Base-by-base conservation (phyloP, 108 stramenopile species). In the Skeletonema potamos region DNA sequence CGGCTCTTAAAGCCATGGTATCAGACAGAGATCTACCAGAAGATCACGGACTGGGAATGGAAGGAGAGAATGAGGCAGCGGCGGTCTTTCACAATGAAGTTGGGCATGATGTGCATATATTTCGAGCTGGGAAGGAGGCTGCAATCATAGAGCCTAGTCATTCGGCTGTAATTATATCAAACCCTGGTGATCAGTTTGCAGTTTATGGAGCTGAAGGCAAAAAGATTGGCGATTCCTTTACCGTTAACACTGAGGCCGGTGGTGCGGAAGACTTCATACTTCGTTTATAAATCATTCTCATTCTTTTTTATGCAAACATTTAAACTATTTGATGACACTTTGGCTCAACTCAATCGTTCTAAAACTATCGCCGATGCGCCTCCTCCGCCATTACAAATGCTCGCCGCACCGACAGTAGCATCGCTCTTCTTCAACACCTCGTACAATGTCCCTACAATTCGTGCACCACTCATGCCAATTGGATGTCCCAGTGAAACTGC, bases 351-450 rank as follows among this genome's bases (percentile, higher is more conserved):
- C 46, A 99, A 62, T 59, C 97, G 91, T 84, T 99, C 98, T 58
- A 99, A 77, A 33, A 98, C 84, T 54, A 98, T 87, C 0, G 98
- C 98, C 11, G 92, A 94, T 27, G 98, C 98, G 1, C 98, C 98
- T 58, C 97, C 98, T 27, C 98, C 98, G 10, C 98, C 98, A 73
- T 99, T 99, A 78, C 98, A 99, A 56, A 99, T 99, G 27, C 91
- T 92, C 15, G 98, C 98, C 67, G 90, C 88, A 13, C 98, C 98
- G 10, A 97, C 75, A 6, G 86, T 83, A 12, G 89, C 95, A 44
- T 96, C 97, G 22, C 88, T 92, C 39, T 86, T 79, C 59, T 94
- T 86, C 63, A 99, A 77, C 15, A 93, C 96, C 37, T 76, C 75
- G 63, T 88, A 85, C 34, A 99, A 82, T 46, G 89, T 87, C 28